Evolutionary conservation across 1,284 basidiomycete species (phyloP).

Genomic region (Erythrobasidium hasegawianum): DNA sequence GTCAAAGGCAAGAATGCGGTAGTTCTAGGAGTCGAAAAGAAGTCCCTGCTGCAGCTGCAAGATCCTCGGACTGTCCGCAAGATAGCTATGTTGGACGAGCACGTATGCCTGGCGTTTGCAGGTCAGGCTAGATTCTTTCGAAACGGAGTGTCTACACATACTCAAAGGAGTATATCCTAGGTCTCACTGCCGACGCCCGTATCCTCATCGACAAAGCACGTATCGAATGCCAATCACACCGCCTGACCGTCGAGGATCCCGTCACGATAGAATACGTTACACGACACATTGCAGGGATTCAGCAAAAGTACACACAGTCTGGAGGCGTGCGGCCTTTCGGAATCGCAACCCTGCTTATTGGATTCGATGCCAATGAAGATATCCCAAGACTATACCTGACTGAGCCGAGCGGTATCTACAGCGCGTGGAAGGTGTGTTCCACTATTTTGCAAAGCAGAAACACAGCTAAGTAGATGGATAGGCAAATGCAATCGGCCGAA

Average conservation of each 20-base stretch:
- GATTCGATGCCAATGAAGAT: slow-evolving; percentile 90
- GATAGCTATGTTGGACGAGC: slow-evolving; percentile 97
- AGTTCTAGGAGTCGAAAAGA: slow-evolving; percentile 98
- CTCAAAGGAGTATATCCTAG: slow-evolving; percentile 52
- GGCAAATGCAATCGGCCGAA: slow-evolving; percentile 97
- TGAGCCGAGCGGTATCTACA: slow-evolving; percentile 96
- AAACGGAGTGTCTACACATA: too few species aligned
- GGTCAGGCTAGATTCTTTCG: slow-evolving; percentile 58
- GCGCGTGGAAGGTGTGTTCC: slow-evolving; percentile 85
- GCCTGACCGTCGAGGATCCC: slow-evolving; percentile 95
- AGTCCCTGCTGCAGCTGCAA: slow-evolving; percentile 89
- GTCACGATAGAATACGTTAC: slow-evolving; percentile 99
- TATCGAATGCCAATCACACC: slow-evolving; percentile 95
- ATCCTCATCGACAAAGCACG: slow-evolving; percentile 97
- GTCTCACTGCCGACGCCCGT: slow-evolving; percentile 93
- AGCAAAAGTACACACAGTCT: slow-evolving; percentile 90
- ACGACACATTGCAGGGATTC: slow-evolving; percentile 92
- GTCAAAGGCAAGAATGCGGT: slow-evolving; percentile 92
- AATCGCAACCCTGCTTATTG: slow-evolving; percentile 92
- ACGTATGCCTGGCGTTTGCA: slow-evolving; percentile 94
- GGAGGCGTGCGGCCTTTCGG: slow-evolving; percentile 98
- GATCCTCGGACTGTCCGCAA: slow-evolving; percentile 96
- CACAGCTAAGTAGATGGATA: slow-evolving; percentile 46
- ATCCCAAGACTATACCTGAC: slow-evolving; percentile 90
- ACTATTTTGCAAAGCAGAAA: not conserved